These are phyloP conservation scores for Erucastrum elatum DNA, from an alignment of 345 rosid species.

Conservation along the genomic window DNA sequence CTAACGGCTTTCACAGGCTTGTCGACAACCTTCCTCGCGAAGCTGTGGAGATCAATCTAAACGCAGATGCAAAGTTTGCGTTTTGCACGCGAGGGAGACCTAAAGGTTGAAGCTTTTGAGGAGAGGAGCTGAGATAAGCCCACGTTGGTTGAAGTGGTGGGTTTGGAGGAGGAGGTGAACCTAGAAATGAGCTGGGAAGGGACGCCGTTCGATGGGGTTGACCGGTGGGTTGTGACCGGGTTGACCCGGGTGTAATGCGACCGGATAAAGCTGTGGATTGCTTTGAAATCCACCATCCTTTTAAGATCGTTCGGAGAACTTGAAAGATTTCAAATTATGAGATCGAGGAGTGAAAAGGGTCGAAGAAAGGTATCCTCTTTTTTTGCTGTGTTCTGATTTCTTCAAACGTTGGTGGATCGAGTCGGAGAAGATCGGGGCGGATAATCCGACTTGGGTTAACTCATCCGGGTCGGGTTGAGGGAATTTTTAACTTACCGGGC, in stretches of 20 bases:
- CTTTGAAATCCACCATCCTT: conserved; percentile 47
- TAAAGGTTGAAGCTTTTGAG: conserved; percentile 29
- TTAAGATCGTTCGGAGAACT: no score
- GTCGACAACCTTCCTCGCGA: conserved; percentile 51
- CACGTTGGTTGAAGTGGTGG: conserved; percentile 21
- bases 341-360: conserved; percentile 1
- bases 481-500: neutral
- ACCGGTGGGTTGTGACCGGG: conserved; percentile 22
- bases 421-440: neutral
- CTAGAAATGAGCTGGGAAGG: neutral
- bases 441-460: neutral
- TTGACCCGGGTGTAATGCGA: conserved; percentile 43
- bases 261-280: conserved; percentile 46
- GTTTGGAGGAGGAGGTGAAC: conserved; percentile 36
- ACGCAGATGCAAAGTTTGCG: conserved; percentile 34
- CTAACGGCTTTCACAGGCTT: conserved; percentile 58
- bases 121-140: conserved; percentile 45
- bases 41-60: conserved; percentile 51
- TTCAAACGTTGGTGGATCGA: conserved; percentile 1
- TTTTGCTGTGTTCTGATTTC: conserved; percentile 2
- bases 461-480: neutral
- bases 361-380: conserved; percentile 7
- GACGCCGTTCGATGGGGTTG: conserved; percentile 26
- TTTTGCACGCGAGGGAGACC: conserved; percentile 28
- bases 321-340: neutral